Evolutionary conservation across 164 flowering plant genomes (phyloP).

Genomic region (Vitis amurensis): DNA sequence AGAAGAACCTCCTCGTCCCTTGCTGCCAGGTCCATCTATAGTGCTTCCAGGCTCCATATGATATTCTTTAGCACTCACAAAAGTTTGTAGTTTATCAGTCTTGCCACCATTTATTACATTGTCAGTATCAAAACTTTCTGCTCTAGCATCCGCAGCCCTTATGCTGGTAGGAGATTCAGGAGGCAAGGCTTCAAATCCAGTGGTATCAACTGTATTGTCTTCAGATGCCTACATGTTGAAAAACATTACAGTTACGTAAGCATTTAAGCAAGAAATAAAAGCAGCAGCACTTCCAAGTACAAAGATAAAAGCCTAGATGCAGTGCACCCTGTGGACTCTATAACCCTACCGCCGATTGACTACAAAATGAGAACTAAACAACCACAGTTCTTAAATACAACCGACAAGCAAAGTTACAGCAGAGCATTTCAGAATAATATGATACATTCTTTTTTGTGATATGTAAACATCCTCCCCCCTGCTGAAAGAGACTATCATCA

Average conservation of each 20-base stretch:
- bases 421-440: too few relatives aligned
- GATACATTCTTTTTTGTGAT: too few relatives aligned
- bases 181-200: conserved; percentile 29
- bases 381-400: too few relatives aligned
- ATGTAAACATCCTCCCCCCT: too few relatives aligned
- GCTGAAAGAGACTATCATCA: too few relatives aligned
- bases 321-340: too few relatives aligned
- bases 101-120: conserved; percentile 1
- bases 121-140: conserved; percentile 14
- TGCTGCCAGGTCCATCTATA: conserved; percentile 4
- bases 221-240: conserved; percentile 31
- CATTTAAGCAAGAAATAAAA: too few relatives aligned
- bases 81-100: neutral
- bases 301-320: too few relatives aligned
- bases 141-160: conserved; percentile 13
- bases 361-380: too few relatives aligned
- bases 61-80: conserved; percentile 15
- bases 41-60: conserved; percentile 12
- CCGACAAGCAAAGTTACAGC: too few relatives aligned
- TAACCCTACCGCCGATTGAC: too few relatives aligned
- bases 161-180: conserved; percentile 17
- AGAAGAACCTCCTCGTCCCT: conserved; percentile 5
- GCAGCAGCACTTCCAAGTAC: too few relatives aligned
- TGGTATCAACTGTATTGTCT: conserved; percentile 19
- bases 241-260: neutral